Conservation (phyloP, 768 basidiomycete genomes). For the Boletus rufocinnamomeus region DNA sequence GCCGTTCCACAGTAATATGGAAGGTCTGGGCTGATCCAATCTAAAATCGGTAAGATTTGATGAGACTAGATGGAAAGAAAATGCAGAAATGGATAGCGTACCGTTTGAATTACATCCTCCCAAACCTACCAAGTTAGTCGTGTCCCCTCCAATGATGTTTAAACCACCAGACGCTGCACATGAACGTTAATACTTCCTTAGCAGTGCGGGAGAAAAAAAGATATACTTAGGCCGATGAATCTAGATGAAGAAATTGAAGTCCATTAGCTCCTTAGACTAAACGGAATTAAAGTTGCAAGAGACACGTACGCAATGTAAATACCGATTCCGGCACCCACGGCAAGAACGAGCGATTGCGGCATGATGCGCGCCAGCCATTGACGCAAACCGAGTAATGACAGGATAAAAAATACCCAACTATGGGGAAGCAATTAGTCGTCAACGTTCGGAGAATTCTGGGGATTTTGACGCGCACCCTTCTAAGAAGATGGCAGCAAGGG, state of each 20-base stretch:
- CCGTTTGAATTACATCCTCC: constrained; percentile 68
- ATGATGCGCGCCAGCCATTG: constrained; percentile 90
- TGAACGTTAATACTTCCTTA: constrained; percentile 4
- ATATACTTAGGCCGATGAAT: constrained; percentile 73
- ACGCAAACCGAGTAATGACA: constrained; percentile 80
- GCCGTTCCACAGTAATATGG: constrained; percentile 61
- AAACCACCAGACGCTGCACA: constrained; percentile 62
- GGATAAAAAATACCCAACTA: constrained; percentile 79
- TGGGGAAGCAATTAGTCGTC: neutral
- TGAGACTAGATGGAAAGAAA: constrained; percentile 15
- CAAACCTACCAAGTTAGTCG: constrained; percentile 67
- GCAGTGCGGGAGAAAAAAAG: neutral
- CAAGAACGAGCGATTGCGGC: constrained; percentile 83
- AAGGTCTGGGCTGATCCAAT: constrained; percentile 46
- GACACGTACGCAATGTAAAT: constrained; percentile 76
- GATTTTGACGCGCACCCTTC: constrained; percentile 61
- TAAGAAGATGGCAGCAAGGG: constrained; percentile 81
- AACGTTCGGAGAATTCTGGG: neutral
- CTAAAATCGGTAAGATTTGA: constrained; percentile 20
- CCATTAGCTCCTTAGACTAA: constrained; percentile 9
- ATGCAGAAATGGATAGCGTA: constrained; percentile 20
- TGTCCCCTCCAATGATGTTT: constrained; percentile 73
- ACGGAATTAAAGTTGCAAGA: neutral
- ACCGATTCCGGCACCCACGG: constrained; percentile 86
- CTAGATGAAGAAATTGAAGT: constrained; percentile 35